A percentile compares a stretch with the other conserved stretches of the same genome.
These are phyloP conservation scores for Mercurialis annua DNA, from an alignment of 345 rosid species.

Conservation along the genomic window DNA sequence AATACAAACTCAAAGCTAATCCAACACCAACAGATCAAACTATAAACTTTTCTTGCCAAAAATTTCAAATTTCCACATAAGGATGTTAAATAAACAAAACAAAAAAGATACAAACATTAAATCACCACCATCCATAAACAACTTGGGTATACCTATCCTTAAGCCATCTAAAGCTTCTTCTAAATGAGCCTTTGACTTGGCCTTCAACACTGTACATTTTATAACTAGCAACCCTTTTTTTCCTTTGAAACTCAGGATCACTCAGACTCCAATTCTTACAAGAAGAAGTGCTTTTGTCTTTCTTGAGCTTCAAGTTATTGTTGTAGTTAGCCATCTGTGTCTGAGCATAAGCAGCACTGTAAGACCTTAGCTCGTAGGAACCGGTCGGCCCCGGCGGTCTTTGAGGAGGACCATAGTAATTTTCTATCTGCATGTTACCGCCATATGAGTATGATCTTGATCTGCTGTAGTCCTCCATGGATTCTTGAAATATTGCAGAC, in stretches of 20 bases:
- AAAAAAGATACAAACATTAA: neutral
- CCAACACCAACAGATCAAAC: slow-evolving; percentile 19
- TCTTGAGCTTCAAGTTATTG: slow-evolving; percentile 43
- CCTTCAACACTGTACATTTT: slow-evolving; percentile 86
- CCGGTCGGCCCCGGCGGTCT: slow-evolving; percentile 18
- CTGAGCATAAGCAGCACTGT: slow-evolving; percentile 58
- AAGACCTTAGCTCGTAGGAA: slow-evolving; percentile 53
- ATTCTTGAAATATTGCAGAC: neutral
- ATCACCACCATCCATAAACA: slow-evolving; percentile 84
- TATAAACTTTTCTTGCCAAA: neutral
- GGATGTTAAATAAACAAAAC: slow-evolving; percentile 5
- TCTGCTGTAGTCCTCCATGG: slow-evolving; percentile 68
- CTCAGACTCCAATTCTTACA: slow-evolving; percentile 53
- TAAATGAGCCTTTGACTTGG: slow-evolving; percentile 79
- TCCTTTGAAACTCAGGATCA: slow-evolving; percentile 90
- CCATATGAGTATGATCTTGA: slow-evolving; percentile 37
- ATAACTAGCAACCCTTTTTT: slow-evolving; percentile 90
- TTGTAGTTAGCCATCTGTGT: slow-evolving; percentile 38
- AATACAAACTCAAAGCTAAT: slow-evolving; percentile 4
- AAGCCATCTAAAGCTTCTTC: slow-evolving; percentile 88
- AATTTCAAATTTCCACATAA: slow-evolving; percentile 13
- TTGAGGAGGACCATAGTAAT: slow-evolving; percentile 45
- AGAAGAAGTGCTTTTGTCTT: slow-evolving; percentile 38
- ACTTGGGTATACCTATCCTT: slow-evolving; percentile 68
- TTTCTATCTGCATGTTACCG: slow-evolving; percentile 53